Base-by-base conservation (phyloP, 768 basidiomycete genomes). In the Rhodosporidiobolus sp. region DNA sequence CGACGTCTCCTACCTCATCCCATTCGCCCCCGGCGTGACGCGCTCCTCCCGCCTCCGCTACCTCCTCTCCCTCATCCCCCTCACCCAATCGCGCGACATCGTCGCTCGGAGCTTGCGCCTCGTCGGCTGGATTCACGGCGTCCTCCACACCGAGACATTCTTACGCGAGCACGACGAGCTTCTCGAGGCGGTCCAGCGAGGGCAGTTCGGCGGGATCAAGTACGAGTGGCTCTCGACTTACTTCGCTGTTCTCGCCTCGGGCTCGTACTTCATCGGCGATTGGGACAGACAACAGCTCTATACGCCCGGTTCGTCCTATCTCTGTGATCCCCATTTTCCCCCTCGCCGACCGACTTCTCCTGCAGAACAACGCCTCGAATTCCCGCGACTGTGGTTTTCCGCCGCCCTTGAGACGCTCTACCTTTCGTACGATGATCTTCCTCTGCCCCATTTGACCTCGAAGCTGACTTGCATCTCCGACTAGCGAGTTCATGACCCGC, bases 1-100 rank as follows among this genome's bases (percentile, higher is more conserved):
- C 43, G 58, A 59, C 58, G 28, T 59, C 12, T 45, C 43, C 14
- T 59, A 59, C 45, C 58, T 59, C 58, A n/a, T 59, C 16, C 58
- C 57, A 4, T n/a, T 45, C 8, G 45, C 43, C 2, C n/a, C 35
- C 1, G 28, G 43, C n/a, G 45, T 46, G 16, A 59, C 43, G 26
- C 58, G 58, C 14, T 59, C 58, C 14, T 12, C 43, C 6, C 58
- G 58, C n/a, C 58, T 59, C 4, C 43, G n/a, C 11, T 59, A 59
- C 43, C n/a, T 59, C 43, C 58, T 59, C 17, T 45, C 58, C 35
- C 58, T 59, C 58, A 38, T 59, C n/a, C 58, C 58, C 4, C 22
- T 59, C n/a, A 16, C 12, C 28, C 58, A 59, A 16, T 59, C 58
- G 7, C 58, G 28, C 58, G 45, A n/a, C 45, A 43, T 59, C 28